phyloP scores from a whole-genome alignment of 352 stramenopile genomes.

The Phytophthora constricta region DNA sequence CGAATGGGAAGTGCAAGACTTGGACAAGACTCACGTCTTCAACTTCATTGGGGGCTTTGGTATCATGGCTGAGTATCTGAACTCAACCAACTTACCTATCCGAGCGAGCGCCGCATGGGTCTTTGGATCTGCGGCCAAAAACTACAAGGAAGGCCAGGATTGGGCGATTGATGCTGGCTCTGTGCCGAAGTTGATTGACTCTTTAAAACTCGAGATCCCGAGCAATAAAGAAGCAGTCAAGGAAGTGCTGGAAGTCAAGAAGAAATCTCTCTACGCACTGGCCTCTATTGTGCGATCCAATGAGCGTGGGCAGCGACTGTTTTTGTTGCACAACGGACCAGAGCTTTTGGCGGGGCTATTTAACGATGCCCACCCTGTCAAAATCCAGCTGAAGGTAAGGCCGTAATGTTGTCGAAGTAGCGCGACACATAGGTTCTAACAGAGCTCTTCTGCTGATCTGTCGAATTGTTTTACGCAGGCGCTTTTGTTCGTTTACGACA shows the following conservation, averaged over 20 bases:
- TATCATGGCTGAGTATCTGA: slow-evolving; percentile 74
- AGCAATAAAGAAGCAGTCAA: slow-evolving; percentile 25
- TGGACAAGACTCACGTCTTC: slow-evolving; percentile 89
- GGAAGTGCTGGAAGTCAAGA: slow-evolving; percentile 75
- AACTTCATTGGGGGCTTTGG: slow-evolving; percentile 86
- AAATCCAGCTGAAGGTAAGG: slow-evolving; percentile 73
- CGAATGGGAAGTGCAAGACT: slow-evolving; percentile 89
- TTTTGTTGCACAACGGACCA: slow-evolving; percentile 54
- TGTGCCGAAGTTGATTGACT: slow-evolving; percentile 71
- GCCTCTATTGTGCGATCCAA: slow-evolving; percentile 77
- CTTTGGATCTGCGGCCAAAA: slow-evolving; percentile 80
- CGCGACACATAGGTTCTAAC: too few relatives aligned
- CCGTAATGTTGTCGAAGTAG: too few relatives aligned
- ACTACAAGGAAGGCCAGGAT: slow-evolving; percentile 83
- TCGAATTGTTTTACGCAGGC: slow-evolving; percentile 33
- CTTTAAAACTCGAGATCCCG: slow-evolving; percentile 47
- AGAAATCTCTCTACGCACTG: slow-evolving; percentile 84
- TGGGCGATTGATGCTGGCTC: slow-evolving; percentile 81
- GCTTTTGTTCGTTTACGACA: slow-evolving; percentile 74
- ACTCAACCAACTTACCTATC: slow-evolving; percentile 70
- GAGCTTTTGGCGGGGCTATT: slow-evolving; percentile 51
- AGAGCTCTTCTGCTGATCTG: not conserved
- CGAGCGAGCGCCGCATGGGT: slow-evolving; percentile 72
- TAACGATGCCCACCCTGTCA: slow-evolving; percentile 43
- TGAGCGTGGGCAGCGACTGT: slow-evolving; percentile 69